A percentile compares a stretch with the other conserved stretches of the same genome.
These are phyloP conservation scores for Tubosaeta sp. DNA, from an alignment of 768 basidiomycete genomes.

Conservation along the genomic window DNA sequence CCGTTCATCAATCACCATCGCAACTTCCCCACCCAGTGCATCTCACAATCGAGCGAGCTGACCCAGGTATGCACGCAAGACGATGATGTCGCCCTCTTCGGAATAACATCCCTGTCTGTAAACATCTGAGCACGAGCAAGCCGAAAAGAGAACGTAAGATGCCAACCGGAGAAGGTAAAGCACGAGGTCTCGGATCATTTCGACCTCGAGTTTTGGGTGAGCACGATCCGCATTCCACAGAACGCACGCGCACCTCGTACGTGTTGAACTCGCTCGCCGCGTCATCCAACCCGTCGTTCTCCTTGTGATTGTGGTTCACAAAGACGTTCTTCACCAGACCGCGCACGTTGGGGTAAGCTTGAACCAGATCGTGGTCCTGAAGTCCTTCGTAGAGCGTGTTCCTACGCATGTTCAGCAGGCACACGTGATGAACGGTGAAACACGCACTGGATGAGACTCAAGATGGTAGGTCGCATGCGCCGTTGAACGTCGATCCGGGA, in stretches of 20 bases:
- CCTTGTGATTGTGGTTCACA: slow-evolving; percentile 55
- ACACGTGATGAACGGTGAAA: not conserved
- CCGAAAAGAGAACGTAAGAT: not conserved
- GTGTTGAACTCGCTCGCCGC: slow-evolving; percentile 60
- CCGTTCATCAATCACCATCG: slow-evolving; percentile 64
- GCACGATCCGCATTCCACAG: not conserved
- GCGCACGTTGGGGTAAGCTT: slow-evolving; percentile 48
- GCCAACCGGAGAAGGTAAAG: slow-evolving; percentile 43
- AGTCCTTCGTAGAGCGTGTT: slow-evolving; percentile 59
- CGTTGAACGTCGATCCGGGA: slow-evolving; percentile 68
- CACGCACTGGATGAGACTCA: slow-evolving; percentile 38
- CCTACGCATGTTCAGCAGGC: slow-evolving; percentile 23
- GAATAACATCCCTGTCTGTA: slow-evolving; percentile 46
- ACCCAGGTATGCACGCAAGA: slow-evolving; percentile 51
- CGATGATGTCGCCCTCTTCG: slow-evolving; percentile 46
- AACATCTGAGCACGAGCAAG: not conserved
- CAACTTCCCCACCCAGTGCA: slow-evolving; percentile 42
- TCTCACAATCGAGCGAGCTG: slow-evolving; percentile 45
- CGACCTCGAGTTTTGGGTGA: slow-evolving; percentile 24
- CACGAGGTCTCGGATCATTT: slow-evolving; percentile 51
- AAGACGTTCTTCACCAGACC: slow-evolving; percentile 67
- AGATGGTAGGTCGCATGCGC: slow-evolving; percentile 70
- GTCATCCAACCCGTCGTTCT: slow-evolving; percentile 59
- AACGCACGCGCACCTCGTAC: slow-evolving; percentile 61
- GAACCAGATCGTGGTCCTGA: slow-evolving; percentile 52